These are phyloP conservation scores for Cryomyces minteri DNA, from an alignment of 495 filamentous ascomycete genomes.

Conservation along the genomic window DNA sequence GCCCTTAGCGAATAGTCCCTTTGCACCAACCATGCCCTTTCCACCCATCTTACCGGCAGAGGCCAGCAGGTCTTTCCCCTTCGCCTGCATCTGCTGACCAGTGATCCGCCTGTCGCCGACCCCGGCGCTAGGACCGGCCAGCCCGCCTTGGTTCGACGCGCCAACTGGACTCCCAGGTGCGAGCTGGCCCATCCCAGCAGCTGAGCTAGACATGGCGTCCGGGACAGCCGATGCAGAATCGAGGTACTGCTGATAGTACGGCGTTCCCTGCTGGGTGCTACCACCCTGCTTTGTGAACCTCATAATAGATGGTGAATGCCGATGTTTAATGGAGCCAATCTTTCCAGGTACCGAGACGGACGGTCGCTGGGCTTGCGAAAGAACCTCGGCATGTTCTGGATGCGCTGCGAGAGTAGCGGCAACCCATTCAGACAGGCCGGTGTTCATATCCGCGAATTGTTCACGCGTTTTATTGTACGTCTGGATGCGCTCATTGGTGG, in stretches of 20 bases:
- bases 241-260: slow-evolving; percentile 32
- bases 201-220: background rate
- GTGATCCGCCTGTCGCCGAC: slow-evolving; percentile 19
- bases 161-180: background rate
- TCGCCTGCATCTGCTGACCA: slow-evolving; percentile 26
- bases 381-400: slow-evolving; percentile 31
- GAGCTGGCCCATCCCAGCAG: background rate
- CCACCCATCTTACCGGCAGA: slow-evolving; percentile 54
- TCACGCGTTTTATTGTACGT: slow-evolving; percentile 49
- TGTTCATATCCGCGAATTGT: slow-evolving; percentile 52
- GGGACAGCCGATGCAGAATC: slow-evolving; percentile 4
- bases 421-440: slow-evolving; percentile 62
- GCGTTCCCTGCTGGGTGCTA: slow-evolving; percentile 19
- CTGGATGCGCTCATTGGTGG: slow-evolving; percentile 42
- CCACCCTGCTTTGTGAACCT: slow-evolving; percentile 27
- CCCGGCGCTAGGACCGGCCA: background rate
- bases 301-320: slow-evolving; percentile 4
- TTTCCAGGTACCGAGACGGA: background rate
- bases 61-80: slow-evolving; percentile 73
- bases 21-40: slow-evolving; percentile 57
- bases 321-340: background rate
- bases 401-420: slow-evolving; percentile 25
- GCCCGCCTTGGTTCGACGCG: background rate
- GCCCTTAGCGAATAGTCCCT: slow-evolving; percentile 73
- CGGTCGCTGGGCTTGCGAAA: background rate